A percentile compares a stretch with the other conserved stretches of the same genome.
phyloP scores from a whole-genome alignment of 208 protist species.

The Trypanosoma cruzi region DNA sequence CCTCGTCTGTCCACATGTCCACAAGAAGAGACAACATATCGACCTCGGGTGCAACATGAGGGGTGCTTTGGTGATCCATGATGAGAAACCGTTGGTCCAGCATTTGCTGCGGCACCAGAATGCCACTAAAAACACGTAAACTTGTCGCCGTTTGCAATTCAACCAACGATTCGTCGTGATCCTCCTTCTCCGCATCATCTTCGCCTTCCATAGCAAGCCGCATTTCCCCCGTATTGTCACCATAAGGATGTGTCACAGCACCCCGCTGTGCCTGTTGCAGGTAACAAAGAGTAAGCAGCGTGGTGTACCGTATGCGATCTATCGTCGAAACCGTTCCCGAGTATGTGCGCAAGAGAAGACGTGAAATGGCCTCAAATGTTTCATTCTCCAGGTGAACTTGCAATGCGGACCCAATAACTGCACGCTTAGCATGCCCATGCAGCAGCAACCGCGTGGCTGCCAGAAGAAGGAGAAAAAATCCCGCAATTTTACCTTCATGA shows the following conservation, averaged over 20 bases:
- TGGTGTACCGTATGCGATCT: slow-evolving; percentile 80
- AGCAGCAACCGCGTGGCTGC: slow-evolving; percentile 18
- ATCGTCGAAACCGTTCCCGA: slow-evolving; percentile 46
- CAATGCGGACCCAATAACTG: neutral
- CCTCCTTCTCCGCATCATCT: slow-evolving; percentile 15
- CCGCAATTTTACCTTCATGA: slow-evolving; percentile 21
- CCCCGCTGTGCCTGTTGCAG: slow-evolving; percentile 18
- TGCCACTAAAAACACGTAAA: slow-evolving; percentile 35
- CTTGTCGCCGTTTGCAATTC: neutral
- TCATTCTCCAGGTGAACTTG: slow-evolving; percentile 1
- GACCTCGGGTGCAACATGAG: slow-evolving; percentile 63
- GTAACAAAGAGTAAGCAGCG: slow-evolving; percentile 74
- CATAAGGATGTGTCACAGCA: neutral
- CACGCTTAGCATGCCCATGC: neutral
- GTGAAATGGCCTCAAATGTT: slow-evolving; percentile 5
- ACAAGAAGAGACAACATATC: slow-evolving; percentile 82
- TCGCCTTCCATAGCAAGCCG: neutral
- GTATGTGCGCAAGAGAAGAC: slow-evolving; percentile 56
- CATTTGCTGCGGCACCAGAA: slow-evolving; percentile 47
- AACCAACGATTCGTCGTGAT: neutral
- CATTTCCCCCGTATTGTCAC: neutral
- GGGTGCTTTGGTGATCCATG: slow-evolving; percentile 44
- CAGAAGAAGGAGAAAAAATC: slow-evolving; percentile 31
- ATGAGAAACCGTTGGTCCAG: slow-evolving; percentile 67
- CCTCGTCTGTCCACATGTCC: slow-evolving; percentile 76